Evolutionary conservation across 345 rosid species (phyloP).

Genomic region (Iberis pinnata): DNA sequence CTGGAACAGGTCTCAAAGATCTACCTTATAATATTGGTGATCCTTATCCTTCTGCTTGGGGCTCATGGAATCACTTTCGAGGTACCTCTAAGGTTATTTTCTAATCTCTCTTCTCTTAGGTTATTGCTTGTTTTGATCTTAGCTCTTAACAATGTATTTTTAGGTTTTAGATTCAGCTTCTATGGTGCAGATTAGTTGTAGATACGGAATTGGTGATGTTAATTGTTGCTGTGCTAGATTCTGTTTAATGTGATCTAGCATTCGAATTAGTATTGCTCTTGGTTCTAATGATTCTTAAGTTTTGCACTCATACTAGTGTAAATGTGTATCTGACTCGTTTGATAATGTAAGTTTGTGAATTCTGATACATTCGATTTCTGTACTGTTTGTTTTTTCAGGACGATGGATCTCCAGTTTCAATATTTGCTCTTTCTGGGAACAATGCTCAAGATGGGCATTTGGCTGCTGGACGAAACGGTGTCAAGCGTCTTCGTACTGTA

Average conservation of each 20-base stretch:
- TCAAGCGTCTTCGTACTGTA: conserved; percentile 98
- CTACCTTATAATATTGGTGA: conserved; percentile 91
- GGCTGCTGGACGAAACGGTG: conserved; percentile 93
- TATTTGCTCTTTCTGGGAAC: conserved; percentile 71
- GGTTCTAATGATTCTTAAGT: conserved; percentile 4
- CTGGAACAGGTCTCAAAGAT: conserved; percentile 91
- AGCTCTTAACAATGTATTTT: background rate
- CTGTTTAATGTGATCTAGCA: background rate
- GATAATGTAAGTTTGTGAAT: too few species aligned
- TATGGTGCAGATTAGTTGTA: conserved; percentile 3
- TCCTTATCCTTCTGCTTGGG: conserved; percentile 88
- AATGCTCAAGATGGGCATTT: conserved; percentile 83
- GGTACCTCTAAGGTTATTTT: conserved; percentile 77
- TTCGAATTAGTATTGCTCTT: conserved; percentile 1
- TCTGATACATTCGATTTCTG: too few species aligned
- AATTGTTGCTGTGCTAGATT: conserved; percentile 9
- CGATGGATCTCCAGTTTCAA: conserved; percentile 90
- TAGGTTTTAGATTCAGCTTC: too few species aligned
- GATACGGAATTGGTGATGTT: conserved; percentile 6
- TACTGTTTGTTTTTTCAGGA: conserved; percentile 48
- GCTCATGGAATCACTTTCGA: conserved; percentile 86
- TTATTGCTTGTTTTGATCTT: conserved; percentile 2
- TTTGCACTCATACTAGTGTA: background rate
- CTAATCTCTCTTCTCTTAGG: background rate
- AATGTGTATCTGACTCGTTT: conserved; percentile 2